Evolutionary conservation across 306 rosid species (phyloP), one percentile per base, ranked within the genome.

Genomic region (Neltuma alba): DNA sequence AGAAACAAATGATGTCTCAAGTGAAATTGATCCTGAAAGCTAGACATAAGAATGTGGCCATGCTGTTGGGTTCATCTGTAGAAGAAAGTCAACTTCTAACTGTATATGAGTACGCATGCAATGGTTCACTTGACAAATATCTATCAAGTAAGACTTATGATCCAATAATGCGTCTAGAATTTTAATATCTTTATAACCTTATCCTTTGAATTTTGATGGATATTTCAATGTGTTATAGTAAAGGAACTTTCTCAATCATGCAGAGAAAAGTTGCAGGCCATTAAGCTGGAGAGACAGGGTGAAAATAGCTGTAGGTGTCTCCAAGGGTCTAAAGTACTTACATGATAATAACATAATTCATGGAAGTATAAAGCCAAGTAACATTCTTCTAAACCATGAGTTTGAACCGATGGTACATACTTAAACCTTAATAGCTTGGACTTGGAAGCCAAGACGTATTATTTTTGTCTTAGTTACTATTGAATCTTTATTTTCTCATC

Each of bases 301-400:
- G 80, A 89, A 84, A 71, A 83, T 93, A 70, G 95, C 87, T 23
- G 85, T 82, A 6, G 98, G 97, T 30, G 83, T 89, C 37, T 84
- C 90, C 2, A 91, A 85, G 79, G 98, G 98, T 31, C 75, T 93
- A 66, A 82, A 85, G 65, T 90, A 90, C 75, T 85, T 93, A 36
- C 97, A 93, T 81, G 76, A 80, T 13, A 93, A 85, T 82, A 85
- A 83, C 75, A 89, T 93, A 74, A 87, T 93, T 75, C 98, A 93
- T 81, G 89, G 96, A 72, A 92, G 88, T 70, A 82, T 93, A 75
- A 90, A 91, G 73, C 91, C 98, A 38, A 93, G 85, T 66, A 91
- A 89, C 81, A 89, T 93, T 85, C 93, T 93, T 62, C 88, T 93
- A 54, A 86, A 93, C 57, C 97, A 92, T 79, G 97, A 91, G 74